These are phyloP conservation scores for Leccinellum albellum DNA, from an alignment of 768 basidiomycete species.

Conservation along the genomic window DNA sequence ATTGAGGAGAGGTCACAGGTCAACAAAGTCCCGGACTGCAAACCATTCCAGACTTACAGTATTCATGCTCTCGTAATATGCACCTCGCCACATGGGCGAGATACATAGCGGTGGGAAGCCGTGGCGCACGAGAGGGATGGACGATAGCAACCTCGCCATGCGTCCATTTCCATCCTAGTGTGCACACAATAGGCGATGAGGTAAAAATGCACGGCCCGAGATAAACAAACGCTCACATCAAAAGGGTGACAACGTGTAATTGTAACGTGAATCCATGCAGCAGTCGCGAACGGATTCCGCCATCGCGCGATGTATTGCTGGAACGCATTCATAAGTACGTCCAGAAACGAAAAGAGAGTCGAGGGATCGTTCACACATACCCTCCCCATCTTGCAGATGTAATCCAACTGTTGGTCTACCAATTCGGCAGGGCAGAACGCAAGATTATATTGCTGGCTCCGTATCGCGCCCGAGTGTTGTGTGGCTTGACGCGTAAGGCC, in stretches of 20 bases:
- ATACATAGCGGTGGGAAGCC: constrained; percentile 32
- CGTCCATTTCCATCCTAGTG: constrained; percentile 35
- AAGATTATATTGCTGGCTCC: constrained; percentile 33
- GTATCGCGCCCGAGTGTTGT: constrained; percentile 28
- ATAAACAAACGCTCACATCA: constrained; percentile 21
- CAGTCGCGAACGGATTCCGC: constrained; percentile 36
- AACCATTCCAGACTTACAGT: constrained; percentile 16
- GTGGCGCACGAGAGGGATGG: constrained; percentile 32
- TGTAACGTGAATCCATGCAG: constrained; percentile 34
- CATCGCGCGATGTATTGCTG: constrained; percentile 37
- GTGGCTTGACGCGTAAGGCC: constrained; percentile 28
- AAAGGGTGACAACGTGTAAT: constrained; percentile 35
- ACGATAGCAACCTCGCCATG: constrained; percentile 32
- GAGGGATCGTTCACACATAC: constrained; percentile 10
- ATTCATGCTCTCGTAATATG: constrained; percentile 34
- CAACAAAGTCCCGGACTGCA: background rate
- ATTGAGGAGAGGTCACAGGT: background rate
- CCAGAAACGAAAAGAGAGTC: background rate
- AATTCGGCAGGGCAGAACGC: constrained; percentile 29
- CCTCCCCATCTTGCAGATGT: constrained; percentile 34
- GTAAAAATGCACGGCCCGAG: background rate
- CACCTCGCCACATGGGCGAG: constrained; percentile 18
- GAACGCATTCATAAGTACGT: background rate
- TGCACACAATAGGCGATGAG: background rate
- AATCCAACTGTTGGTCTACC: constrained; percentile 32